These are phyloP conservation scores for Vanderwaltozyma yarrowii DNA, from an alignment of 805 yeast genomes.

Conservation along the genomic window DNA sequence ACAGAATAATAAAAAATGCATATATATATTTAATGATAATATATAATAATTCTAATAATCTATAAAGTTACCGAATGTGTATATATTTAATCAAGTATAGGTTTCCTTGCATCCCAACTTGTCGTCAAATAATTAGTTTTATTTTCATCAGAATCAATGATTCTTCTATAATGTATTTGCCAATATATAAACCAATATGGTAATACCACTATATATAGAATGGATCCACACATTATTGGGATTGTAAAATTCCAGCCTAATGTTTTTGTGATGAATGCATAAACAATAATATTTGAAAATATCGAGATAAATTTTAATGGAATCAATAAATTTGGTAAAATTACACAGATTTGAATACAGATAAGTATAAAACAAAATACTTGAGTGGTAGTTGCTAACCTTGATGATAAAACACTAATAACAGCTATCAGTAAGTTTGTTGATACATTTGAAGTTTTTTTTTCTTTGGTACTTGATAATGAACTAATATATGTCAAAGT, in stretches of 20 bases:
- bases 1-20: background rate
- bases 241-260: slow-evolving; percentile 19
- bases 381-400: slow-evolving; percentile 58
- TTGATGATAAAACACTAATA: slow-evolving; percentile 84
- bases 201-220: slow-evolving; percentile 13
- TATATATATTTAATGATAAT: background rate
- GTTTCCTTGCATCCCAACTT: slow-evolving; percentile 15
- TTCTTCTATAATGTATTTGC: slow-evolving; percentile 20
- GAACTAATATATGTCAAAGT: slow-evolving; percentile 48
- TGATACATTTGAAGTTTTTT: slow-evolving; percentile 44
- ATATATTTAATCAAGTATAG: slow-evolving; percentile 7
- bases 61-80: too few relatives aligned
- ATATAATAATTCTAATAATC: too few relatives aligned
- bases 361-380: slow-evolving; percentile 76
- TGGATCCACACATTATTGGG: slow-evolving; percentile 9
- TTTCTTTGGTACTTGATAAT: slow-evolving; percentile 3
- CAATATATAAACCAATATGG: slow-evolving; percentile 25
- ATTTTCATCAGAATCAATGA: slow-evolving; percentile 6
- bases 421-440: slow-evolving; percentile 79
- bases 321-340: slow-evolving; percentile 20
- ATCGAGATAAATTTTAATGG: slow-evolving; percentile 11
- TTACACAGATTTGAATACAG: slow-evolving; percentile 24
- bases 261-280: slow-evolving; percentile 13
- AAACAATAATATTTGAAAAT: slow-evolving; percentile 16
- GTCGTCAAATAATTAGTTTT: background rate